These are phyloP conservation scores for Daldinia decipiens DNA, from an alignment of 495 filamentous ascomycete genomes.

Conservation along the genomic window DNA sequence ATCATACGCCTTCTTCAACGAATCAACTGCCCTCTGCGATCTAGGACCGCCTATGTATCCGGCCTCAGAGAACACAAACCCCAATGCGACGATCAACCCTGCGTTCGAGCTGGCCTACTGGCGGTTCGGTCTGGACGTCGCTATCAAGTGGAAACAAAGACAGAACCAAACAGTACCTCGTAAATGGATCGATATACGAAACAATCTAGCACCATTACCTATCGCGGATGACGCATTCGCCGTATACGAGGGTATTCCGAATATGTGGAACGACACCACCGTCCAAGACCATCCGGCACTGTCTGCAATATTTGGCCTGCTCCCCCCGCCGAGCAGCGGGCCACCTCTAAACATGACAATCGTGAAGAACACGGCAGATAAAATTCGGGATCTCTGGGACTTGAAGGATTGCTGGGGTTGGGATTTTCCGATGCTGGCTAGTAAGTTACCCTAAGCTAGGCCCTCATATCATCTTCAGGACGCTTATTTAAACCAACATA, in stretches of 20 bases:
- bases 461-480: neutral
- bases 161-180: constrained; percentile 50
- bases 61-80: constrained; percentile 61
- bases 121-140: constrained; percentile 57
- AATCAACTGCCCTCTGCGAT: constrained; percentile 56
- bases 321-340: constrained; percentile 57
- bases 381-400: constrained; percentile 59
- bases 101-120: constrained; percentile 65
- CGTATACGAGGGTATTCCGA: constrained; percentile 61
- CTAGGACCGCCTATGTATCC: constrained; percentile 65
- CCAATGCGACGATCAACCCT: constrained; percentile 61
- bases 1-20: constrained; percentile 59
- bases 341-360: constrained; percentile 52
- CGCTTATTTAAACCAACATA: neutral
- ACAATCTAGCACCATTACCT: constrained; percentile 60
- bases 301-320: constrained; percentile 60
- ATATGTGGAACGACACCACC: constrained; percentile 59
- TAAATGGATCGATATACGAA: constrained; percentile 54
- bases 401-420: constrained; percentile 62
- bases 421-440: constrained; percentile 65
- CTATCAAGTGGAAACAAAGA: constrained; percentile 52
- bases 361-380: constrained; percentile 55
- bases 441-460: constrained; percentile 23
- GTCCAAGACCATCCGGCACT: constrained; percentile 63
- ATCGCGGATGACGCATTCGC: constrained; percentile 56